A percentile compares a stretch with the other conserved stretches of the same genome.
phyloP scores from a whole-genome alignment of 2,329 filamentous ascomycete species.

The Penicillium sp. region DNA sequence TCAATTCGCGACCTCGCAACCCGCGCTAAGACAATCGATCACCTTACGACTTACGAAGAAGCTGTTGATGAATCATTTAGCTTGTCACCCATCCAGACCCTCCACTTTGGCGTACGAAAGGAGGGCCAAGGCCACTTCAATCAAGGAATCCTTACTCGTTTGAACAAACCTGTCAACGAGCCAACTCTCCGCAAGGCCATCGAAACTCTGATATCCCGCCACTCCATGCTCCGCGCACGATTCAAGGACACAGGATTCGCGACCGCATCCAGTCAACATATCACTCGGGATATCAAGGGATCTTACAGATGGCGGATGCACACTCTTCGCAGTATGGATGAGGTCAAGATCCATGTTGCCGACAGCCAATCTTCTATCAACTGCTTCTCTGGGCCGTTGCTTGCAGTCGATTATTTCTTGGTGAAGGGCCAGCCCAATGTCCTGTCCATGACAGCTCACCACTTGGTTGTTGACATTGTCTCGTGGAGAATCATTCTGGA shows the following conservation, averaged over 20 bases:
- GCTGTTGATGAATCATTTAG: conserved; percentile 31
- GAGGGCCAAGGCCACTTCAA: conserved; percentile 40
- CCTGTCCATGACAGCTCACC: conserved; percentile 39
- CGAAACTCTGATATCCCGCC: conserved; percentile 32
- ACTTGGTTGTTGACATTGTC: conserved; percentile 41
- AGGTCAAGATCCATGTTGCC: conserved; percentile 26
- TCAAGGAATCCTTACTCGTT: conserved; percentile 37
- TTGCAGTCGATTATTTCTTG: conserved; percentile 45
- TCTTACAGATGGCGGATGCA: conserved; percentile 32
- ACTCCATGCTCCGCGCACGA: conserved; percentile 41
- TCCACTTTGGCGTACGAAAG: conserved; percentile 36
- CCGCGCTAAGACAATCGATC: conserved; percentile 30
- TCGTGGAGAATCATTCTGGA: conserved; percentile 43
- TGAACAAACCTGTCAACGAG: conserved; percentile 28
- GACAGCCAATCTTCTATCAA: conserved; percentile 36
- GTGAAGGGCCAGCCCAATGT: conserved; percentile 30
- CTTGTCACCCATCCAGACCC: conserved; percentile 40
- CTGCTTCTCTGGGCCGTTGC: conserved; percentile 38
- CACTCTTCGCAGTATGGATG: conserved; percentile 15
- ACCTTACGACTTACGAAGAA: conserved; percentile 36
- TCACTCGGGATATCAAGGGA: conserved; percentile 29
- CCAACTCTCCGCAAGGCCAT: conserved; percentile 28
- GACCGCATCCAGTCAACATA: conserved; percentile 26
- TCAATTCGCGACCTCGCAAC: conserved; percentile 43
- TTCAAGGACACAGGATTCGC: conserved; percentile 24